These are phyloP conservation scores for Simmondsia chinensis DNA, from an alignment of 148 eudicot genomes.

Conservation along the genomic window DNA sequence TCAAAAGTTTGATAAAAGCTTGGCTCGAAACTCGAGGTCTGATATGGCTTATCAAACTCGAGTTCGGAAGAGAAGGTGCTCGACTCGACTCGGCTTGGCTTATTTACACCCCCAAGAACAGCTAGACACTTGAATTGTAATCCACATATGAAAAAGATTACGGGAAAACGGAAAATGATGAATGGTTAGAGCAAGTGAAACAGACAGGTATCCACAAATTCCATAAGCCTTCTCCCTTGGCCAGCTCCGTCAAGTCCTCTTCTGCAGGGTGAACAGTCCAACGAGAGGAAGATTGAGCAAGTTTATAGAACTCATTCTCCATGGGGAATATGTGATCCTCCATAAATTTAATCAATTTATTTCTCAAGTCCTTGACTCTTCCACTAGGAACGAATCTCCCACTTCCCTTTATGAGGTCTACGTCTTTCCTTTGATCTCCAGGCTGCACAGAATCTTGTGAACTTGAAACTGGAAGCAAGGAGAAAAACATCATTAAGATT, in stretches of 20 bases:
- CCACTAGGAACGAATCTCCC: constrained; percentile 62
- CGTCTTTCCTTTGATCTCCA: constrained; percentile 20
- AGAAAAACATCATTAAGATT: no score
- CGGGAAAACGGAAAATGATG: neutral
- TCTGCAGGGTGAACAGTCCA: constrained; percentile 91
- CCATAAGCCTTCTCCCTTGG: constrained; percentile 89
- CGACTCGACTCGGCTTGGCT: no score
- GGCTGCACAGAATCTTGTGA: constrained; percentile 12
- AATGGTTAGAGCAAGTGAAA: neutral
- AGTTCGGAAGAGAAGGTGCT: no score
- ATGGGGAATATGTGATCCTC: constrained; percentile 76
- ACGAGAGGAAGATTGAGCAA: constrained; percentile 57
- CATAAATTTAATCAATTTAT: constrained; percentile 65
- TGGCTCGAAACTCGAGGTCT: no score
- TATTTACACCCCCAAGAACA: no score
- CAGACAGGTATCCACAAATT: constrained; percentile 89
- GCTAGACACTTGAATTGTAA: no score
- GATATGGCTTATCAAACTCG: no score
- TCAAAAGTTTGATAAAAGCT: no score
- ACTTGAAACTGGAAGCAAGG: constrained; percentile 22
- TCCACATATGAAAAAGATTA: neutral
- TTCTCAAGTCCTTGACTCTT: constrained; percentile 47
- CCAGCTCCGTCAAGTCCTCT: constrained; percentile 78
- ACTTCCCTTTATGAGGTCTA: constrained; percentile 20
- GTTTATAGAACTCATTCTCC: constrained; percentile 72